Conservation (phyloP, 257 asterid genomes). For the Fraxinus quadrangulata region DNA sequence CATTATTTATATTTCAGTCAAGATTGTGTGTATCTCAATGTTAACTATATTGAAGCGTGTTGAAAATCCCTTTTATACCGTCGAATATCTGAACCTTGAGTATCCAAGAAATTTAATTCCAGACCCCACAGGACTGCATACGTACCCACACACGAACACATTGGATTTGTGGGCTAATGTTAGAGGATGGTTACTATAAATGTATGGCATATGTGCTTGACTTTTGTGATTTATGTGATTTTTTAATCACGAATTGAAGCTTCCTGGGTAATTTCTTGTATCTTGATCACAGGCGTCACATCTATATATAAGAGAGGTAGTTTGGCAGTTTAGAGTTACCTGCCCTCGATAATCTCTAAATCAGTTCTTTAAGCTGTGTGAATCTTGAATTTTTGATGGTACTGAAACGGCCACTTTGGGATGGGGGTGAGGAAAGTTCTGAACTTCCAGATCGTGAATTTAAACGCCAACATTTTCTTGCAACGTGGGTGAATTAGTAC, state of each 20-base stretch:
- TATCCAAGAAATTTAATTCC: slow-evolving; percentile 14
- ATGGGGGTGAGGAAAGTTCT: slow-evolving; percentile 56
- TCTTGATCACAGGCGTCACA: not conserved
- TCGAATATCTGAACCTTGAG: not conserved
- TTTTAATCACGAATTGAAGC: slow-evolving; percentile 44
- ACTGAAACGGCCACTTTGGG: slow-evolving; percentile 50
- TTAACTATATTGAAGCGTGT: slow-evolving; percentile 7
- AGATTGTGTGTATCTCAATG: not conserved
- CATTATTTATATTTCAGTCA: not conserved
- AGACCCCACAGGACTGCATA: not conserved
- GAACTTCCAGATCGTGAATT: slow-evolving; percentile 37
- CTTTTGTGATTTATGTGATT: slow-evolving; percentile 39
- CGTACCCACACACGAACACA: slow-evolving; percentile 34
- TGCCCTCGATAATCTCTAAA: slow-evolving; percentile 20
- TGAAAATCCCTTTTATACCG: not conserved
- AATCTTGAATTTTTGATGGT: slow-evolving; percentile 54
- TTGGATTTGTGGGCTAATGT: slow-evolving; percentile 29
- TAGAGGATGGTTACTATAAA: slow-evolving; percentile 25
- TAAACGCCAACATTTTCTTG: slow-evolving; percentile 38
- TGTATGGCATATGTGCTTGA: slow-evolving; percentile 36
- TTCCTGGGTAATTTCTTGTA: slow-evolving; percentile 57
- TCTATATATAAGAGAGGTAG: slow-evolving; percentile 32
- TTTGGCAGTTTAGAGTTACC: slow-evolving; percentile 42
- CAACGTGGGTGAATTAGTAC: slow-evolving; percentile 33
- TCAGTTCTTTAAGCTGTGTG: slow-evolving; percentile 11